Conservation (phyloP, 495 filamentous ascomycete species). For the Penicillium diatomitis region DNA sequence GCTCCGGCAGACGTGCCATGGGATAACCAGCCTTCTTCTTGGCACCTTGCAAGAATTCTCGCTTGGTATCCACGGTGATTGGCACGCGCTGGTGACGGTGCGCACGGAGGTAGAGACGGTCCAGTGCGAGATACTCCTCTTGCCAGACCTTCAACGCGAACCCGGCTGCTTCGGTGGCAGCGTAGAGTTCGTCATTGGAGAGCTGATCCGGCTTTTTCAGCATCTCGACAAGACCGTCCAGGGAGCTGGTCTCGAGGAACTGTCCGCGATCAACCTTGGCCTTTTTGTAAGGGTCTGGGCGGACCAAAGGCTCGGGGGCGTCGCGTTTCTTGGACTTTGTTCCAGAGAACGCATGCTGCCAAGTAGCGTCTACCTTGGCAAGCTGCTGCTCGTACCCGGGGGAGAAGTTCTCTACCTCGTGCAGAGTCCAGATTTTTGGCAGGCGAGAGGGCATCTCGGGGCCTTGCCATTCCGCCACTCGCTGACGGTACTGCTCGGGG, state of each 20-base stretch:
- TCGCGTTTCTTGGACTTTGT: conserved; percentile 35
- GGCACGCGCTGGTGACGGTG: conserved; percentile 25
- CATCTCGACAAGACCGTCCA: conserved; percentile 26
- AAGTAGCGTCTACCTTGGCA: conserved; percentile 18
- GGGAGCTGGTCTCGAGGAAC: conserved; percentile 35
- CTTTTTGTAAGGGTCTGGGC: conserved; percentile 35
- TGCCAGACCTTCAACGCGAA: conserved; percentile 50
- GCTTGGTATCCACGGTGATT: conserved; percentile 8
- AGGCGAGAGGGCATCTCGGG: conserved; percentile 46
- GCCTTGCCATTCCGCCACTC: conserved; percentile 12
- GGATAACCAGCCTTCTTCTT: conserved; percentile 15
- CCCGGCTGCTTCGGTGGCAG: conserved; percentile 42
- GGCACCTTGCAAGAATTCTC: conserved; percentile 6
- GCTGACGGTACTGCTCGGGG: conserved; percentile 13
- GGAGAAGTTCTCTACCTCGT: conserved; percentile 40
- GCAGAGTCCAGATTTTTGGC: conserved; percentile 48
- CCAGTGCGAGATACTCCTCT: conserved; percentile 53
- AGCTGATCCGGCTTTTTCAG: conserved; percentile 29
- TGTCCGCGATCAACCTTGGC: conserved; percentile 24
- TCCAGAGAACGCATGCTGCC: conserved; percentile 26
- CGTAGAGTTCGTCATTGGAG: conserved; percentile 42
- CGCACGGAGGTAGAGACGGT: conserved; percentile 44
- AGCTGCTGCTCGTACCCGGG: conserved; percentile 27
- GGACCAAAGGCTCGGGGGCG: conserved; percentile 33
- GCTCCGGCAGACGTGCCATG: conserved; percentile 12